A percentile compares a stretch with the other conserved stretches of the same genome.
phyloP scores from a whole-genome alignment of 192 early-diverging fungal species.

The Phycomyces nitens region DNA sequence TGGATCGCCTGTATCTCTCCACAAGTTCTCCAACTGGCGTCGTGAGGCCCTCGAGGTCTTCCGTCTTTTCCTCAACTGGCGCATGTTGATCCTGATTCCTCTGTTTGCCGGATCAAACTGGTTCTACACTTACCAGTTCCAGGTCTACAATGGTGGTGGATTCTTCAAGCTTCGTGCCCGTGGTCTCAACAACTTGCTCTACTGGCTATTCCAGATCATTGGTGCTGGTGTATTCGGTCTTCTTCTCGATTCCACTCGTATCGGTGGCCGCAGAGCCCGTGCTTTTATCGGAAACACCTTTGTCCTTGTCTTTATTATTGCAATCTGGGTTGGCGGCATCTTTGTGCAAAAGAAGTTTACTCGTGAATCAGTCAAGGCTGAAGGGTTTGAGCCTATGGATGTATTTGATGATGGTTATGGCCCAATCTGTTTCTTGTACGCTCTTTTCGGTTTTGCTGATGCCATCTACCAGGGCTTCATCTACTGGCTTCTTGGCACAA shows the following conservation, averaged over 20 bases:
- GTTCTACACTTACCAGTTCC: slow-evolving; percentile 77
- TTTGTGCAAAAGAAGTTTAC: slow-evolving; percentile 55
- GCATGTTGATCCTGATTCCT: slow-evolving; percentile 66
- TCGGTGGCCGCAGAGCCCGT: slow-evolving; percentile 56
- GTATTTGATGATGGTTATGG: slow-evolving; percentile 40
- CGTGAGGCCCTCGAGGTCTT: slow-evolving; percentile 51
- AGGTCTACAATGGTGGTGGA: slow-evolving; percentile 52
- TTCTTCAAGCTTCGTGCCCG: slow-evolving; percentile 70
- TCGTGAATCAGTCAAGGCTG: slow-evolving; percentile 18
- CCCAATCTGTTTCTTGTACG: slow-evolving; percentile 65
- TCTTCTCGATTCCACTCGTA: slow-evolving; percentile 58
- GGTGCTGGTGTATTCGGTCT: slow-evolving; percentile 61
- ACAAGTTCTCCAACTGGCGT: slow-evolving; percentile 66
- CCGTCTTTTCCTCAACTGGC: slow-evolving; percentile 59
- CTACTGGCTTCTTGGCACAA: slow-evolving; percentile 86
- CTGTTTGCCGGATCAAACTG: slow-evolving; percentile 73
- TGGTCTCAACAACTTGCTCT: slow-evolving; percentile 69
- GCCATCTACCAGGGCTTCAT: slow-evolving; percentile 78
- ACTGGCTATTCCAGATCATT: slow-evolving; percentile 75
- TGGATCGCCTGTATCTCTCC: slow-evolving; percentile 63
- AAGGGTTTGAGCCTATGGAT: slow-evolving; percentile 21
- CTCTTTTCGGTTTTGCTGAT: slow-evolving; percentile 74
- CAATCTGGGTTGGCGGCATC: slow-evolving; percentile 66
- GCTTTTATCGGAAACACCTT: slow-evolving; percentile 56
- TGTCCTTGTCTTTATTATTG: slow-evolving; percentile 46